These are phyloP conservation scores for Vitis hybrid DNA, from an alignment of 177 flowering plant genomes.

Conservation along the genomic window DNA sequence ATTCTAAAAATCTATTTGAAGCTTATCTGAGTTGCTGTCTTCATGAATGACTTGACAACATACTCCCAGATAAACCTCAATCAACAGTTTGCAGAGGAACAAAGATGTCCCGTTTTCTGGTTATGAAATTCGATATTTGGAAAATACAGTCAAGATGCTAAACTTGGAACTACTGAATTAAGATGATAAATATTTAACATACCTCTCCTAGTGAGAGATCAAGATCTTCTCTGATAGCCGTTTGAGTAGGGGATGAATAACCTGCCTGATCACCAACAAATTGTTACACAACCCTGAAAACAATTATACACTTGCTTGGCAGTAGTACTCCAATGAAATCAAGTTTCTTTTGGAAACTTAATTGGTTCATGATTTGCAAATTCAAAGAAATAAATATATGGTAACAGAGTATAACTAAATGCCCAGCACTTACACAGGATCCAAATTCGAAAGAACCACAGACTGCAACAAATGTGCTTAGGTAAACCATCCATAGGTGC, in stretches of 20 bases:
- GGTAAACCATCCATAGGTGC: conserved; percentile 58
- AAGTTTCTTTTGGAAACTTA: not conserved
- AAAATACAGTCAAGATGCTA: too few relatives aligned
- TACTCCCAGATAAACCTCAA: too few relatives aligned
- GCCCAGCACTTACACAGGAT: conserved; percentile 47
- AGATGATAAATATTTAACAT: conserved; percentile 1
- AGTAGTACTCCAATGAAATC: not conserved
- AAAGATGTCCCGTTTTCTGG: too few relatives aligned
- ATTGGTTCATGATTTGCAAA: not conserved
- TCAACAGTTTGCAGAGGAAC: too few relatives aligned
- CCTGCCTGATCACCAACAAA: conserved; percentile 56
- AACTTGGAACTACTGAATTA: not conserved
- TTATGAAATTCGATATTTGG: too few relatives aligned
- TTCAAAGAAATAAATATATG: not conserved
- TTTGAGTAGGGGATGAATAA: conserved; percentile 73
- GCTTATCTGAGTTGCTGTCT: too few relatives aligned
- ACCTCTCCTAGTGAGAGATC: conserved; percentile 67
- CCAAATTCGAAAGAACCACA: conserved; percentile 81
- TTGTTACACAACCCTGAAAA: too few relatives aligned
- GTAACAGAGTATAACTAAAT: not conserved
- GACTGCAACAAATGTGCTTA: conserved; percentile 65
- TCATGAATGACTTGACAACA: too few relatives aligned
- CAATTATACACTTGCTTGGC: not conserved
- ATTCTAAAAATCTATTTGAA: too few relatives aligned
- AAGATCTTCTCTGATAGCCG: conserved; percentile 62